Percentiles rank a stretch among this genome's conserved stretches.
These are phyloP conservation scores for Sporobolomyces phaffii DNA, from an alignment of 768 basidiomycete species.

Conservation along the genomic window DNA sequence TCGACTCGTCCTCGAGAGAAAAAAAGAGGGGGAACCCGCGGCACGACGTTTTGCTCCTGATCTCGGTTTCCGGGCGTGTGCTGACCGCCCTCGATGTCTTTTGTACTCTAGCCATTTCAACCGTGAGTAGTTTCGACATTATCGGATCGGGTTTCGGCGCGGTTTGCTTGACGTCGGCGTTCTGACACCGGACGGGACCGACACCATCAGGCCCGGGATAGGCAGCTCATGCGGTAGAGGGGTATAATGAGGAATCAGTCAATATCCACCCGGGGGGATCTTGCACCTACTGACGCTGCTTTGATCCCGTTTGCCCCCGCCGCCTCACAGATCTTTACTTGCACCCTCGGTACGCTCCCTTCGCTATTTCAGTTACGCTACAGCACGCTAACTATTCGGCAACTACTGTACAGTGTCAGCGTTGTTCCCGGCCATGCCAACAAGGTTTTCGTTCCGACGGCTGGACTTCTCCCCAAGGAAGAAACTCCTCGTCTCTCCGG, in stretches of 20 bases:
- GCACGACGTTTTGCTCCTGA: not conserved
- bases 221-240: no score
- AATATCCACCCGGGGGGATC: no score
- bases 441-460: slow-evolving; percentile 41
- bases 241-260: no score
- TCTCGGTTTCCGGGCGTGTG: not conserved
- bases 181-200: no score
- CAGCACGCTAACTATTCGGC: not conserved
- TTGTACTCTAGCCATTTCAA: slow-evolving; percentile 33
- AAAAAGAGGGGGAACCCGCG: not conserved
- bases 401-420: slow-evolving; percentile 1
- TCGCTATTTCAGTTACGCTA: not conserved
- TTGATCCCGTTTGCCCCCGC: no score
- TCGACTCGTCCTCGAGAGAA: not conserved
- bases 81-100: not conserved
- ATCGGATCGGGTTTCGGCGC: not conserved
- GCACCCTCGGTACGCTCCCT: slow-evolving; percentile 31
- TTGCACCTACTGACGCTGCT: no score
- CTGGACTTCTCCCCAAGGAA: slow-evolving; percentile 19
- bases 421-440: slow-evolving; percentile 41
- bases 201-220: no score
- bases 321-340: slow-evolving; percentile 43
- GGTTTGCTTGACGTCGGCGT: not conserved
- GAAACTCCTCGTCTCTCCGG: not conserved
- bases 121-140: slow-evolving; percentile 13